These are phyloP conservation scores for Pythium phragmitis DNA, from an alignment of 352 stramenopile genomes.

Conservation along the genomic window DNA sequence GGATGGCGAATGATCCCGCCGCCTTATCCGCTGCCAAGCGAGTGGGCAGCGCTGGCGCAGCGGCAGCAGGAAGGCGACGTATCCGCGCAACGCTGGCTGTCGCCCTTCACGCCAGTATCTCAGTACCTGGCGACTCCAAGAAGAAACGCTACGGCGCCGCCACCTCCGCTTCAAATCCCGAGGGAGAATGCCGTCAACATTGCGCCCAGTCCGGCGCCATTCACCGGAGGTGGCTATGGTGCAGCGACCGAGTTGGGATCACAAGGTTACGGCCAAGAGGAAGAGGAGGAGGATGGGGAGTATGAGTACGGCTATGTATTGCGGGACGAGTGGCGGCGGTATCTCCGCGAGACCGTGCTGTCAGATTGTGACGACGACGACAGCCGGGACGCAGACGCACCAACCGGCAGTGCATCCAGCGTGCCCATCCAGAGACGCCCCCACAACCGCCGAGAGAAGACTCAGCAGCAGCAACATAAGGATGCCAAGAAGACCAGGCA, in stretches of 20 bases:
- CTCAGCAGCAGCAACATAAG: neutral
- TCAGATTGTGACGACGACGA: conserved; percentile 8
- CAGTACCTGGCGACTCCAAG: neutral
- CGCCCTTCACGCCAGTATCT: conserved; percentile 26
- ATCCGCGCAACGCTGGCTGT: conserved; percentile 42
- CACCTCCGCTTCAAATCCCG: neutral
- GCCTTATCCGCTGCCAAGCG: conserved; percentile 77
- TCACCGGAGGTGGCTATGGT: neutral
- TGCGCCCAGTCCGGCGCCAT: neutral
- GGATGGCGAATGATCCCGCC: conserved; percentile 49
- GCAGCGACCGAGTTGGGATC: neutral
- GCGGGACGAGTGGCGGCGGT: conserved; percentile 67
- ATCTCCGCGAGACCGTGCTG: conserved; percentile 34
- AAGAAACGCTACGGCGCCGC: neutral
- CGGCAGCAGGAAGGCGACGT: conserved; percentile 13
- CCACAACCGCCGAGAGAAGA: neutral
- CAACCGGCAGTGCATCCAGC: neutral
- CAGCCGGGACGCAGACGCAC: neutral
- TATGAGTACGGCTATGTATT: conserved; percentile 76
- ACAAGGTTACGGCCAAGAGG: neutral
- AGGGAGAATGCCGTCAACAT: neutral
- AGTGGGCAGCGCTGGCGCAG: conserved; percentile 53
- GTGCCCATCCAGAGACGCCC: neutral
- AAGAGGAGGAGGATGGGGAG: conserved; percentile 34
- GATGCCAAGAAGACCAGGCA: conserved; percentile 15